A percentile compares a stretch with the other conserved stretches of the same genome.
phyloP scores from a whole-genome alignment of 169 alveolate genomes.

The Cryptosporidium baileyi region DNA sequence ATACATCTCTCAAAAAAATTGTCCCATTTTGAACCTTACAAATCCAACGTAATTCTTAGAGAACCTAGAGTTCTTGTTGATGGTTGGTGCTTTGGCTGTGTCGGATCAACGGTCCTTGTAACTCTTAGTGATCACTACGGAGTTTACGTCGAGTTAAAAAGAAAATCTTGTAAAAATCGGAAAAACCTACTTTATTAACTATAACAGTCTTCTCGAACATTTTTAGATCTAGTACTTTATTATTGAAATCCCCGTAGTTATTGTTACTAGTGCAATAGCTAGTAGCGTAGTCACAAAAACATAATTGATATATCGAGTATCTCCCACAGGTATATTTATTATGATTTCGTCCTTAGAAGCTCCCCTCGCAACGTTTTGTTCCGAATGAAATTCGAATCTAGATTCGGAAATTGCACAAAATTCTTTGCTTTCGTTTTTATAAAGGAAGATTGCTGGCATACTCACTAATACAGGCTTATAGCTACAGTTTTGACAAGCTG shows the following conservation, averaged over 20 bases:
- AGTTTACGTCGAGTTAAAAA: slow-evolving; percentile 79
- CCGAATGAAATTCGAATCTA: background rate
- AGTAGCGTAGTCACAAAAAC: slow-evolving; percentile 19
- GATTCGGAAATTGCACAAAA: background rate
- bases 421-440: background rate
- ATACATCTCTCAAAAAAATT: slow-evolving; percentile 77
- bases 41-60: slow-evolving; percentile 82
- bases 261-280: background rate
- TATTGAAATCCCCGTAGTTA: slow-evolving; percentile 26
- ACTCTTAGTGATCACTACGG: slow-evolving; percentile 89
- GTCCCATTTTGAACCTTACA: slow-evolving; percentile 77
- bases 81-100: slow-evolving; percentile 75
- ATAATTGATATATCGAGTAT: slow-evolving; percentile 6
- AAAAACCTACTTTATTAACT: slow-evolving; percentile 13
- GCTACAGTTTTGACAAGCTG: slow-evolving; percentile 40
- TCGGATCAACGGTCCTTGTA: slow-evolving; percentile 82
- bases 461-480: background rate
- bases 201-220: background rate
- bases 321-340: slow-evolving; percentile 40
- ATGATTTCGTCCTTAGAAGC: background rate
- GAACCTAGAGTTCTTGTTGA: slow-evolving; percentile 84
- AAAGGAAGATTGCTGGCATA: background rate
- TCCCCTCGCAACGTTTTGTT: background rate
- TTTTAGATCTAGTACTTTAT: background rate
- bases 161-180: slow-evolving; percentile 34